A percentile compares a stretch with the other conserved stretches of the same genome.
Conservation (phyloP, 148 eudicot genomes). For the Camellia granthamiana region DNA sequence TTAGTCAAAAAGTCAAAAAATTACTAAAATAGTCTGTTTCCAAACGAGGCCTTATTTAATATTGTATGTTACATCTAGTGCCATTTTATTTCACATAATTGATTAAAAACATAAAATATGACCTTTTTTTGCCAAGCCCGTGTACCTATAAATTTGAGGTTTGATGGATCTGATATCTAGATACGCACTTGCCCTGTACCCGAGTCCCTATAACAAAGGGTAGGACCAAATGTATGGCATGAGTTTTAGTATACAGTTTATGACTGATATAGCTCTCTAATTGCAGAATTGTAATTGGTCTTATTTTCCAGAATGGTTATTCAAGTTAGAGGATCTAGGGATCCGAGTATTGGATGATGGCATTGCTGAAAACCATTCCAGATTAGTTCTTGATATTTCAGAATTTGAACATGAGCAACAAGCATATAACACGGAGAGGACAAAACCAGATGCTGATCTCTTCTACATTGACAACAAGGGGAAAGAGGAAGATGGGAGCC, state of each 20-base stretch:
- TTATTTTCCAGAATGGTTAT: constrained; percentile 48
- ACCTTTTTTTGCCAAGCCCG: no score
- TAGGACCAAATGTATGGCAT: background rate
- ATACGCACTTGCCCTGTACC: no score
- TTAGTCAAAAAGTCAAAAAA: no score
- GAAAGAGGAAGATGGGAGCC: constrained; percentile 23
- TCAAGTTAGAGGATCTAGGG: constrained; percentile 22
- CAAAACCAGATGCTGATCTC: constrained; percentile 26
- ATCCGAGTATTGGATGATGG: constrained; percentile 18
- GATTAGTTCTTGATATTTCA: constrained; percentile 14
- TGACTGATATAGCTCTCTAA: background rate
- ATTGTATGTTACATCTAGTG: no score
- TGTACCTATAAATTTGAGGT: no score
- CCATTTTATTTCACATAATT: no score
- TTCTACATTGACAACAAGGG: constrained; percentile 54
- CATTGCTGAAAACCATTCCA: constrained; percentile 5
- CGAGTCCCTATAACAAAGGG: no score
- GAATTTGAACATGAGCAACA: constrained; percentile 10
- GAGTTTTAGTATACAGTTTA: background rate
- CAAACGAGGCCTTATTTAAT: no score
- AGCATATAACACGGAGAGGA: background rate
- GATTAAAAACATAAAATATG: no score
- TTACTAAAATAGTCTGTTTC: no score
- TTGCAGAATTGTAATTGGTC: constrained; percentile 1
- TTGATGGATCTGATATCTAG: no score